Percentiles rank a stretch among this genome's conserved stretches.
These are phyloP conservation scores for Bacidia rubella DNA, from an alignment of 495 filamentous ascomycete species.

Conservation along the genomic window DNA sequence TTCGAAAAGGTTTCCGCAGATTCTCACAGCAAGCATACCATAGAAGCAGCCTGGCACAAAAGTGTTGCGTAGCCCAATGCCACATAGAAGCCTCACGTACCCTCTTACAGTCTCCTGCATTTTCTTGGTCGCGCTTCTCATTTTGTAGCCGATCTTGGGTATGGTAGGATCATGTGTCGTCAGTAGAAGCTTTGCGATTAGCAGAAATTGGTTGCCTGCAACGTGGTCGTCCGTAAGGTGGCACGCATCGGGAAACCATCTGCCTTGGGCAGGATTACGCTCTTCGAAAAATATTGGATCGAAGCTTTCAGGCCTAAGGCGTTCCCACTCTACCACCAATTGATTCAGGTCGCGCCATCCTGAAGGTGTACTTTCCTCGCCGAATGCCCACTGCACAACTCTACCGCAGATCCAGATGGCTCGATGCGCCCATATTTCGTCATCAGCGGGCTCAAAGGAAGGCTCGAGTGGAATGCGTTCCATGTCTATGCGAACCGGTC, in stretches of 20 bases:
- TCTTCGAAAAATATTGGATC: constrained; percentile 1
- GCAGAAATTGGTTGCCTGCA: constrained; percentile 2
- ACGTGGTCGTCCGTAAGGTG: constrained; percentile 7
- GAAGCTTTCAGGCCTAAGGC: not conserved
- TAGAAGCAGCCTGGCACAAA: constrained; percentile 6
- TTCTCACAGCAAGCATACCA: constrained; percentile 5
- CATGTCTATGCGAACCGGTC: constrained; percentile 5
- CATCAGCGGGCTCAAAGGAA: not conserved
- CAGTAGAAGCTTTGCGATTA: constrained; percentile 7
- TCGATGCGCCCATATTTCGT: constrained; percentile 5
- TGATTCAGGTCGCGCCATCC: constrained; percentile 4
- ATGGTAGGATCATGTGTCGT: constrained; percentile 7
- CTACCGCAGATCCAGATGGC: constrained; percentile 7
- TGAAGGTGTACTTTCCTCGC: not conserved
- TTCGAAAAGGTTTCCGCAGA: constrained; percentile 1
- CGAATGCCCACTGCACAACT: constrained; percentile 9
- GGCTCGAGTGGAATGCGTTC: not conserved
- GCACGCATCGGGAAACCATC: constrained; percentile 7
- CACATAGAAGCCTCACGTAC: constrained; percentile 6
- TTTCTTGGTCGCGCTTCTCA: constrained; percentile 3
- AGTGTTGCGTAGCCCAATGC: constrained; percentile 2
- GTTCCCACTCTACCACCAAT: constrained; percentile 1
- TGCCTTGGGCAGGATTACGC: not conserved
- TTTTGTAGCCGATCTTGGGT: constrained; percentile 3
- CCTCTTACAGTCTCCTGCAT: constrained; percentile 5